These are phyloP conservation scores for Botrytis medusae DNA, from an alignment of 2,329 filamentous ascomycete species.

Conservation along the genomic window DNA sequence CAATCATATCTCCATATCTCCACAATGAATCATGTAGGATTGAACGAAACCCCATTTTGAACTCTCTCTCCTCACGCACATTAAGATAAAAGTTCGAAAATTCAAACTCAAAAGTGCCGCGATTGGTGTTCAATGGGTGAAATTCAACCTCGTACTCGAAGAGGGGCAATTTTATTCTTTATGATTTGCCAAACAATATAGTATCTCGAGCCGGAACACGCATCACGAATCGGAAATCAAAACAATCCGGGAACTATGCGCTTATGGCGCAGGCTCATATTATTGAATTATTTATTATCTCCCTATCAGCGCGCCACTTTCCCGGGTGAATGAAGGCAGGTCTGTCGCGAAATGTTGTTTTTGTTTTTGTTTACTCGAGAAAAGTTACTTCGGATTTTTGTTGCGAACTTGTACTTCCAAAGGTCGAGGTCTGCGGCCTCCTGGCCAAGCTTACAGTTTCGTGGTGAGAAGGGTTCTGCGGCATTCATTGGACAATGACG, in stretches of 20 bases:
- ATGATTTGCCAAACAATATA: slow-evolving; percentile 11
- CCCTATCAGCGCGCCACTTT: slow-evolving; percentile 29
- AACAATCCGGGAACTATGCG: slow-evolving; percentile 29
- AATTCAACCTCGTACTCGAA: slow-evolving; percentile 13
- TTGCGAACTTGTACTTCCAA: slow-evolving; percentile 4
- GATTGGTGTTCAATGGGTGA: slow-evolving; percentile 11
- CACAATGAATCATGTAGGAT: slow-evolving; percentile 15
- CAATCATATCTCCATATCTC: slow-evolving; percentile 15
- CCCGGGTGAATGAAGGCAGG: slow-evolving; percentile 22
- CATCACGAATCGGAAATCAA: slow-evolving; percentile 31
- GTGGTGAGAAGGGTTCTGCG: slow-evolving; percentile 23
- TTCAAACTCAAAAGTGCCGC: slow-evolving; percentile 5
- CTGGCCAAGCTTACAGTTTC: slow-evolving; percentile 32
- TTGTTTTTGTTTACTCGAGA: slow-evolving; percentile 20
- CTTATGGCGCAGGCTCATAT: slow-evolving; percentile 33
- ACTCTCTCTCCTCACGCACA: not conserved
- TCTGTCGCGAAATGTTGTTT: slow-evolving; percentile 23
- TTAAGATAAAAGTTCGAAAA: slow-evolving; percentile 3
- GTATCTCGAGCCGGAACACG: slow-evolving; percentile 29
- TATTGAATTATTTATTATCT: slow-evolving; percentile 20
- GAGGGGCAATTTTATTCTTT: slow-evolving; percentile 15
- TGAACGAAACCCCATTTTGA: slow-evolving; percentile 14
- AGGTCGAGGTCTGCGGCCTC: slow-evolving; percentile 27
- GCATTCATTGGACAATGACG: slow-evolving; percentile 32
- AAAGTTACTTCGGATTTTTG: not conserved